Evolutionary conservation across 805 yeast genomes (phyloP), one percentile per base, ranked within the genome.

Genomic region (Saturnispora zaruensis): DNA sequence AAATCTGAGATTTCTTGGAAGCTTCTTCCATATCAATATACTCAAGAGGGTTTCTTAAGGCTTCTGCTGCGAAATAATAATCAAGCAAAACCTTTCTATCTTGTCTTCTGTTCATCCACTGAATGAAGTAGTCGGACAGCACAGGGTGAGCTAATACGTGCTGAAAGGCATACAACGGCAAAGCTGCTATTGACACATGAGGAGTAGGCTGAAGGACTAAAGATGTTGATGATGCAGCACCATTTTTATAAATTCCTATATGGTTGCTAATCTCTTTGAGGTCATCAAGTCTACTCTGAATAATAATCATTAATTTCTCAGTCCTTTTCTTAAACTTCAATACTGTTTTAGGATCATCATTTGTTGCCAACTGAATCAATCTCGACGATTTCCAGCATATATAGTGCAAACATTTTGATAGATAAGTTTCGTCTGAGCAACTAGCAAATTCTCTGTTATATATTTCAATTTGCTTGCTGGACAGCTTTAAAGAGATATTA

Each of bases 11-110:
- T 13, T 28, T 40, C 13, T 5, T 24, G 3, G 34, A 28, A 4
- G 38, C 26, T n/a, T 7, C 18, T 21, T 49, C 51, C 48, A 45
- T 44, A 45, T 36, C 45, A 40, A 51, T 52, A 23, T 52, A 55
- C 53, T 81, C 87, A 16, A 89, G 63, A 0, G 96, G 96, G 45
- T 84, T 84, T 57, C 80, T 78, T 36, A 87, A 73, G 0, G 76
- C 71, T 53, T 87, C 84, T 2, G 87, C 82, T 2, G 77, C 74
- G 4, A 76, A 61, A 87, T 89, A 85, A 53, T 79, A 80, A 41
- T 81, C 81, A 4, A 87, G 59, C 26, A 81, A 59, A 0, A 65
- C 66, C 1, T 72, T 64, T 44, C 78, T 63, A 13, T 55, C 53
- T 4, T 68, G 63, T 18, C 79, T 59, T 45, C 71, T 73, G 30